A percentile compares a stretch with the other conserved stretches of the same genome.
These are phyloP conservation scores for Mucor racemosus DNA, from an alignment of 371 early-diverging fungal genomes.

Conservation along the genomic window DNA sequence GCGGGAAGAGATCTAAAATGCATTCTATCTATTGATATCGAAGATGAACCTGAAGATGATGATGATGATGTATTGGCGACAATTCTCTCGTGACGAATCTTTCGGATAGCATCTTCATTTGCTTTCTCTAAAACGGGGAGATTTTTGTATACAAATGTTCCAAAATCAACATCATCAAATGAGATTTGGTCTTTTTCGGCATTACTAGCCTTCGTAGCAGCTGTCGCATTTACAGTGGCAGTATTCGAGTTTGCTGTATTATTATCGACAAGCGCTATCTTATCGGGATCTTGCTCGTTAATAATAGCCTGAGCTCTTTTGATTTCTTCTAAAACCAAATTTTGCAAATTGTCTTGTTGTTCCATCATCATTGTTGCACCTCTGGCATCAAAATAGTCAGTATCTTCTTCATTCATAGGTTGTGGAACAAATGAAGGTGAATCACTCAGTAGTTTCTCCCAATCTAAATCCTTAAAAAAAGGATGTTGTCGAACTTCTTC, in stretches of 20 bases:
- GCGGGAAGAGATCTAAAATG: conserved; percentile 23
- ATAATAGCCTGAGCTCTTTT: conserved; percentile 47
- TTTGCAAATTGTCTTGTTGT: conserved; percentile 31
- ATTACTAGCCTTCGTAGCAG: neutral
- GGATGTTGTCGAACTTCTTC: conserved; percentile 71
- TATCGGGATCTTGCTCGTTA: conserved; percentile 48
- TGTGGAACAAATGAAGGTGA: conserved; percentile 88
- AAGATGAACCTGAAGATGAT: conserved; percentile 1
- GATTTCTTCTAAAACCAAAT: conserved; percentile 34
- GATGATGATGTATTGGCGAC: conserved; percentile 18
- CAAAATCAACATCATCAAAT: conserved; percentile 74
- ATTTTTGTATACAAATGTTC: conserved; percentile 92
- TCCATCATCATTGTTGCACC: conserved; percentile 68
- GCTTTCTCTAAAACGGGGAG: conserved; percentile 87
- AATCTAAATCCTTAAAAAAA: conserved; percentile 68
- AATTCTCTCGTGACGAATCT: conserved; percentile 59
- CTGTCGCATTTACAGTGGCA: neutral
- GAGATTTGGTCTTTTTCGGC: neutral
- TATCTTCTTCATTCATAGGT: conserved; percentile 79
- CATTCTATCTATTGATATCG: neutral
- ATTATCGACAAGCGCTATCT: conserved; percentile 16
- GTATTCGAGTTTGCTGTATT: neutral
- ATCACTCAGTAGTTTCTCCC: conserved; percentile 71
- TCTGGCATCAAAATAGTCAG: conserved; percentile 92
- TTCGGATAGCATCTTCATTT: conserved; percentile 81